Evolutionary conservation across 2,329 filamentous ascomycete genomes (phyloP).

Genomic region (Samsoniella hepiali): DNA sequence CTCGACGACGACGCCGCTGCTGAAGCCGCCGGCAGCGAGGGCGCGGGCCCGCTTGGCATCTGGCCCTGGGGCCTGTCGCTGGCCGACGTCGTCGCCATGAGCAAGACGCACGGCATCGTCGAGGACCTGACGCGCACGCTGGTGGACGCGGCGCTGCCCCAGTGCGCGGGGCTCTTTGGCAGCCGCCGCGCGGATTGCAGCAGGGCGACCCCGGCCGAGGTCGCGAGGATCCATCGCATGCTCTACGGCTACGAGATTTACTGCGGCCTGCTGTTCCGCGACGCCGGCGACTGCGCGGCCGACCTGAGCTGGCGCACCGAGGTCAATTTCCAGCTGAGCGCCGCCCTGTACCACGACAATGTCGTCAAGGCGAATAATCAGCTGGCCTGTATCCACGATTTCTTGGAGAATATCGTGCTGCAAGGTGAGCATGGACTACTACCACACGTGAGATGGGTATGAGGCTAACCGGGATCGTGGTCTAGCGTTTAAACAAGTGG

Average conservation of each 20-base stretch:
- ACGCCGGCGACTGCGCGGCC: not conserved
- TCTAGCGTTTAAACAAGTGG: conserved; percentile 2
- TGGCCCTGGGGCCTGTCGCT: conserved; percentile 16
- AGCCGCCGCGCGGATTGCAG: no score
- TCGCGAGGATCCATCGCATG: not conserved
- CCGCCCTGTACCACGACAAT: not conserved
- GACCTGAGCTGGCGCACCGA: conserved; percentile 1
- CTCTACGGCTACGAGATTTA: conserved; percentile 12
- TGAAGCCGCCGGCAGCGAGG: not conserved
- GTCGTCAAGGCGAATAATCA: conserved; percentile 8
- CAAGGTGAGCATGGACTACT: not conserved
- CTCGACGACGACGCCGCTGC: not conserved
- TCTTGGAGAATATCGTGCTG: conserved; percentile 8
- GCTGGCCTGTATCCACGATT: conserved; percentile 13
- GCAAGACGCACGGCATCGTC: conserved; percentile 9
- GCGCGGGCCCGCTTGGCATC: conserved; percentile 1
- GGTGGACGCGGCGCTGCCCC: not conserved
- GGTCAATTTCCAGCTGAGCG: conserved; percentile 7
- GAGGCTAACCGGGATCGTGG: not conserved
- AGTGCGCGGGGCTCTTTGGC: not conserved
- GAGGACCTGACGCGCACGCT: not conserved
- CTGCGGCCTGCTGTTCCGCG: conserved; percentile 7
- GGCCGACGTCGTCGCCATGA: conserved; percentile 11
- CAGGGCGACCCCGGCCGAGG: not conserved
- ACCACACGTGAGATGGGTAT: not conserved